phyloP scores from a whole-genome alignment of 179 eudicot genomes.

The Camellia oleifera region DNA sequence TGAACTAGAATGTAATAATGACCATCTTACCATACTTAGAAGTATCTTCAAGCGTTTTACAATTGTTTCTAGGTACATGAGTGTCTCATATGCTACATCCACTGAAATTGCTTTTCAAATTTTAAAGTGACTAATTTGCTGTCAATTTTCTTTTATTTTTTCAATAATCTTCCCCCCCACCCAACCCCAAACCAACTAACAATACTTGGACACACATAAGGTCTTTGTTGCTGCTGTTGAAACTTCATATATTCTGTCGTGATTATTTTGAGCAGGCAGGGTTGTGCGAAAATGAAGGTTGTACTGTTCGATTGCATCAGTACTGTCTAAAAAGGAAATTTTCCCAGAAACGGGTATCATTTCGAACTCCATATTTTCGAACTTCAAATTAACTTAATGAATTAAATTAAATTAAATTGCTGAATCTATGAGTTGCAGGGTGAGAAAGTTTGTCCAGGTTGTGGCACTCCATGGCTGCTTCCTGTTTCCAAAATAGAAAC shows the following conservation, averaged over 20 bases:
- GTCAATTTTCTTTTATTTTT: neutral
- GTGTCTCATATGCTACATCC: neutral
- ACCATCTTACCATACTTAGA: neutral
- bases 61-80: neutral
- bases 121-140: neutral
- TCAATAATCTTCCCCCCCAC: neutral
- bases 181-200: neutral
- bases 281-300: slow-evolving; percentile 62
- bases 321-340: slow-evolving; percentile 75
- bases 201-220: neutral
- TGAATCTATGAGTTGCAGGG: slow-evolving; percentile 38
- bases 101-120: neutral
- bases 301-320: slow-evolving; percentile 63
- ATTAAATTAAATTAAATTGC: neutral
- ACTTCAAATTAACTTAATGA: neutral
- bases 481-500: slow-evolving; percentile 50
- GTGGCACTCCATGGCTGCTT: slow-evolving; percentile 64
- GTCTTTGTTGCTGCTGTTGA: slow-evolving; percentile 2
- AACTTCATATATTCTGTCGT: slow-evolving; percentile 3
- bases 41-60: neutral
- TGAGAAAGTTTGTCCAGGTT: slow-evolving; percentile 74
- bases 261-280: slow-evolving; percentile 55
- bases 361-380: neutral
- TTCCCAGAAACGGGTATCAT: slow-evolving; percentile 60
- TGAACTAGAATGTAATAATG: neutral